These are phyloP conservation scores for Aspergillus uvarum DNA, from an alignment of 2,329 filamentous ascomycete species.

Conservation along the genomic window DNA sequence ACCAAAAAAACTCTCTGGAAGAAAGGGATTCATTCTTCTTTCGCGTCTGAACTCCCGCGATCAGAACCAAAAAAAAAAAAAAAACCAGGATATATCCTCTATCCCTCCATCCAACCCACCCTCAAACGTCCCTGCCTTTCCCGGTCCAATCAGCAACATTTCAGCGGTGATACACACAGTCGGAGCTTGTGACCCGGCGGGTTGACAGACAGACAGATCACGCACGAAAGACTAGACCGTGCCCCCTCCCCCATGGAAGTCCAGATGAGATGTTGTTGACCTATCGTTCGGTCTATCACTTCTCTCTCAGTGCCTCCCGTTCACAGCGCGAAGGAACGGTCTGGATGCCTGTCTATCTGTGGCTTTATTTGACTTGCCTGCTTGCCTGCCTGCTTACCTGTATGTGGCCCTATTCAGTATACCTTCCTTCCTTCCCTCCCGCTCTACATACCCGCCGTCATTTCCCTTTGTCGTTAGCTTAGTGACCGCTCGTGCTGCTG, in stretches of 20 bases:
- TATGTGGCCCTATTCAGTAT: not conserved
- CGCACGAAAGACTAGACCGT: not conserved
- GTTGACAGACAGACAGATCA: not conserved
- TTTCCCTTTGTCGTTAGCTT: no score
- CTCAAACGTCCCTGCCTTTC: not conserved
- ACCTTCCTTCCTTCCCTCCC: not conserved
- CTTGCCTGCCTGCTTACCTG: not conserved
- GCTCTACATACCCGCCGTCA: not conserved
- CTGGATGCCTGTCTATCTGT: not conserved
- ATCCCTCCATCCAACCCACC: not conserved
- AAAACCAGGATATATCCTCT: not conserved
- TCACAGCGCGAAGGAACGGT: not conserved
- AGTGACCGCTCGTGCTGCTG: not conserved
- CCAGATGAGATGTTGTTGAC: not conserved
- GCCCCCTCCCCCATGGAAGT: no score
- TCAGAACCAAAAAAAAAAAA: not conserved
- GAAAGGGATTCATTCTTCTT: not conserved
- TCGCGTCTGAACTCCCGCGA: not conserved
- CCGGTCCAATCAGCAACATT: not conserved
- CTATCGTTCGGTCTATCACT: not conserved
- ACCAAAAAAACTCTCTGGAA: not conserved
- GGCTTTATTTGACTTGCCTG: not conserved
- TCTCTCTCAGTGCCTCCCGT: not conserved
- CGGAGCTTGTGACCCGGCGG: not conserved
- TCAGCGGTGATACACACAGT: not conserved